These are phyloP conservation scores for Kodamaea lidongshanica DNA, from an alignment of 805 yeast genomes.

Conservation along the genomic window DNA sequence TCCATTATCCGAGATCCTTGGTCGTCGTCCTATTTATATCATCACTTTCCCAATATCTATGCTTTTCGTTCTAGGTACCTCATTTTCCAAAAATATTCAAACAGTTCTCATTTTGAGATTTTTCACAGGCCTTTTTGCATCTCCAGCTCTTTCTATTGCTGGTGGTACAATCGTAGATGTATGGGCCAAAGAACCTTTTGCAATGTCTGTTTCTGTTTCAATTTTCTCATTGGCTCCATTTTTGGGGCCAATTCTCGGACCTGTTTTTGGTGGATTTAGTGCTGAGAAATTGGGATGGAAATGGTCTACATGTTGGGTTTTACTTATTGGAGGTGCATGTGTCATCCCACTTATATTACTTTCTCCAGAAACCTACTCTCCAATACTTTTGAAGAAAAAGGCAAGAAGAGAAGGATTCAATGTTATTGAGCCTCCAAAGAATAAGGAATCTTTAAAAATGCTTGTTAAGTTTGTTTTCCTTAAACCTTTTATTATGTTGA, in stretches of 20 bases:
- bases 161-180: conserved; percentile 80
- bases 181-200: conserved; percentile 50
- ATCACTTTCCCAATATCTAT: conserved; percentile 58
- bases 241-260: conserved; percentile 74
- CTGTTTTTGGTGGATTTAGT: conserved; percentile 68
- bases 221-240: conserved; percentile 75
- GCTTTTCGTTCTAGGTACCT: conserved; percentile 72
- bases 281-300: conserved; percentile 61
- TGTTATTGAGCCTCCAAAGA: conserved; percentile 30
- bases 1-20: conserved; percentile 64
- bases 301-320: conserved; percentile 65
- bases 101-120: conserved; percentile 63
- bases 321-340: conserved; percentile 59
- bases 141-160: conserved; percentile 79
- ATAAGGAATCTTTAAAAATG: conserved; percentile 33
- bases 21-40: conserved; percentile 58
- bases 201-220: conserved; percentile 68
- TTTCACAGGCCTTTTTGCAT: conserved; percentile 68
- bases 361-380: conserved; percentile 72
- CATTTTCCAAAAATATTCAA: conserved; percentile 54
- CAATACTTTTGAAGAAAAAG: conserved; percentile 55
- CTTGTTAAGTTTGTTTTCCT: conserved; percentile 47
- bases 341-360: conserved; percentile 45
- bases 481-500: conserved; percentile 63
- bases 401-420: conserved; percentile 56